Evolutionary conservation across 202 grass and related monocot species (phyloP), one percentile per base, ranked within the genome.

Genomic region (Digitaria exilis): DNA sequence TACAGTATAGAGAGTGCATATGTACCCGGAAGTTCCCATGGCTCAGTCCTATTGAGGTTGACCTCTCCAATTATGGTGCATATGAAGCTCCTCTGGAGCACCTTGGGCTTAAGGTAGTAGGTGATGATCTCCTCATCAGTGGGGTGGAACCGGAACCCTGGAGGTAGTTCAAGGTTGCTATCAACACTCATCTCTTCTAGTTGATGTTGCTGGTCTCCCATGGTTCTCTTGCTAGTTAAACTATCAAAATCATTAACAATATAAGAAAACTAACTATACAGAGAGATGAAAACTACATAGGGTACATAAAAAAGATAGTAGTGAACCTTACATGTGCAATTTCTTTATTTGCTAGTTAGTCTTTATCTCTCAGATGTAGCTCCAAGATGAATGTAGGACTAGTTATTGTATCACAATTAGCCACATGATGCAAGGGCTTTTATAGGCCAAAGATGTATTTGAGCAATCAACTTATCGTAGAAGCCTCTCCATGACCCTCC

Each of bases 71-170:
- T 66, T 7, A 74, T 85, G 1, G 9, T 69, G 31, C 74, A 18
- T 2, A 24, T 78, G 69, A 83, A 90, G 7, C 26, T 21, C 6
- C 21, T 49, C 18, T 87, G 55, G 0, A 44, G 12, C 8, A 87
- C 82, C 91, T 90, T 93, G 29, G 61, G 77, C 0, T 5, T 58
- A 12, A 90, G 78, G 78, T 93, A 93, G 67, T 35, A 66, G 62
- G 21, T 76, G 69, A 93, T 76, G 49, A 93, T 84, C 74, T 90
- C 91, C 34, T 88, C 82, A 4, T 93, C 91, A 0, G 30, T 80
- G 0, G 85, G 91, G 46, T 93, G 85, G 65, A 90, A 93, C 15
- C 87, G 46, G 22, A 88, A 93, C 2, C 91, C 82, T 0, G 85
- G 85, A 5, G 87, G 85, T 15, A 90, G 70, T 0, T 80, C 37